These are phyloP conservation scores for Daldinia concentrica DNA, from an alignment of 495 filamentous ascomycete species.

Conservation along the genomic window DNA sequence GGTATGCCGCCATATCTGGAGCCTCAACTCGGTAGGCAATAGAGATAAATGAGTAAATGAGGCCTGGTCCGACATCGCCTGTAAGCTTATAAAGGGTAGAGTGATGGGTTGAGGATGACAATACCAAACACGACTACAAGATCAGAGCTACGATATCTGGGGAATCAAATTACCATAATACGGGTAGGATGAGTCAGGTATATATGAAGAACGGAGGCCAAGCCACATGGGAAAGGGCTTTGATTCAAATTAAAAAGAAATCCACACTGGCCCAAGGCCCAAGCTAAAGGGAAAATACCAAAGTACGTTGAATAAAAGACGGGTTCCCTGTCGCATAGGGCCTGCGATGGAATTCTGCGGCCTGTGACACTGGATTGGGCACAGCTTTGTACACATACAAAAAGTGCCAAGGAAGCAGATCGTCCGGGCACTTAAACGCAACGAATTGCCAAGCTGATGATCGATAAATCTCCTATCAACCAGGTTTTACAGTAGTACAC, in stretches of 20 bases:
- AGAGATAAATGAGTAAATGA: conserved; percentile 54
- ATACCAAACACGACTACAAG: not conserved
- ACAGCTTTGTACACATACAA: conserved; percentile 18
- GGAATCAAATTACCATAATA: conserved; percentile 19
- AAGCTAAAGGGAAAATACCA: conserved; percentile 18
- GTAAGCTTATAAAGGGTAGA: conserved; percentile 18
- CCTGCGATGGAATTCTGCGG: conserved; percentile 26
- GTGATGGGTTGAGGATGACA: not conserved
- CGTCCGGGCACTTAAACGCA: conserved; percentile 28
- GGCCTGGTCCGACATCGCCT: conserved; percentile 22
- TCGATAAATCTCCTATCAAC: conserved; percentile 35
- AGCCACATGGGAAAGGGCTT: conserved; percentile 20
- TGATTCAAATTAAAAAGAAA: conserved; percentile 22
- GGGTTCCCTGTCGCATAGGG: conserved; percentile 29
- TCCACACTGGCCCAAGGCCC: conserved; percentile 27
- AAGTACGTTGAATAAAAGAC: conserved; percentile 13
- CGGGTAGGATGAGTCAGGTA: conserved; percentile 23
- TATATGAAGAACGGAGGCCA: conserved; percentile 22
- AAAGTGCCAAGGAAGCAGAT: conserved; percentile 38
- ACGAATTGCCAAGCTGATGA: conserved; percentile 36
- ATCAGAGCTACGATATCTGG: conserved; percentile 21
- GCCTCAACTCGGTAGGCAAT: conserved; percentile 60
- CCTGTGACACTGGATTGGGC: conserved; percentile 32
- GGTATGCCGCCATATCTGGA: conserved; percentile 58
- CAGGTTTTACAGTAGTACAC: conserved; percentile 8